Evolutionary conservation across 116 monocot species (phyloP).

Genomic region (Posidonia oceanica): DNA sequence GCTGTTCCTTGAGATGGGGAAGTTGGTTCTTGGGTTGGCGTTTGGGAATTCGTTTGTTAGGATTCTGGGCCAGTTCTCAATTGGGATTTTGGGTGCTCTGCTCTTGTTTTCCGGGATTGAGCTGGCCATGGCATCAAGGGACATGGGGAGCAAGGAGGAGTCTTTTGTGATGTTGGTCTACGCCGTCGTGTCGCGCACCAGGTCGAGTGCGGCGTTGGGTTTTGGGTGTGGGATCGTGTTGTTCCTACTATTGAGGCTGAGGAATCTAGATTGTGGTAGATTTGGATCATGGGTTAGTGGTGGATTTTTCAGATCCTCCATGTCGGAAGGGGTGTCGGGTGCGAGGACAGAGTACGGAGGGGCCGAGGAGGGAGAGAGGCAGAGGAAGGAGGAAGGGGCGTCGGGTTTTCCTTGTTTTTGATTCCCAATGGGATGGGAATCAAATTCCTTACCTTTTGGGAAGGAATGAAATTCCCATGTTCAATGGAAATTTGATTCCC

Average conservation of each 20-base stretch:
- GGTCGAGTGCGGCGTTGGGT: conserved; percentile 67
- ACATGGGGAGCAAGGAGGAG: conserved; percentile 70
- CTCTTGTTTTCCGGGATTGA: conserved; percentile 84
- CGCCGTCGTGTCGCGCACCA: conserved; percentile 70
- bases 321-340: no score
- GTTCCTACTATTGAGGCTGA: conserved; percentile 33
- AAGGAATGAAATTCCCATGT: no score
- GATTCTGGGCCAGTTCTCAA: conserved; percentile 58
- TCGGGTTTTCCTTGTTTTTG: no score
- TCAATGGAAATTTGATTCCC: no score
- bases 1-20: conserved; percentile 44
- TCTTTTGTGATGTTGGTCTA: conserved; percentile 78
- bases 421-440: no score
- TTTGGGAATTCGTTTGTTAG: conserved; percentile 69
- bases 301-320: background rate
- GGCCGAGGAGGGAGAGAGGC: no score
- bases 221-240: conserved; percentile 56
- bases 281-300: background rate
- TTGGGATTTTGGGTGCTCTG: conserved; percentile 77
- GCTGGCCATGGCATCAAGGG: conserved; percentile 78
- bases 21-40: conserved; percentile 51
- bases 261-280: conserved; percentile 9
- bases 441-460: no score
- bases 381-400: no score
- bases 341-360: no score